Base-by-base conservation (phyloP, 2,329 filamentous ascomycete genomes). In the Fusarium sp. region DNA sequence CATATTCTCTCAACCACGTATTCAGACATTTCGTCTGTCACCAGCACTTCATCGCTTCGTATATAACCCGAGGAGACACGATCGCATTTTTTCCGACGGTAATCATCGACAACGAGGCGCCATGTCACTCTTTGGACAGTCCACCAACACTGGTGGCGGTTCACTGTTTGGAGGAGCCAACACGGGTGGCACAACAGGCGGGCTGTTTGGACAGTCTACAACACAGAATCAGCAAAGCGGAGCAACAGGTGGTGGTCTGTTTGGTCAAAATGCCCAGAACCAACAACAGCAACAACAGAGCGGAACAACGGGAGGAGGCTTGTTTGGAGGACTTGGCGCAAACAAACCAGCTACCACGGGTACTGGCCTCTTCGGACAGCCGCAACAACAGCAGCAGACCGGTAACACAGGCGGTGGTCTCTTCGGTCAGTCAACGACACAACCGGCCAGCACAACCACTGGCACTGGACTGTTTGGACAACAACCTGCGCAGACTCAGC, bases 71-170 rank as follows among this genome's bases (percentile, higher is more conserved):
- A 51, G 36, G 35, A 58, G 32, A 12, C 61, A 54, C 60, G 53
- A 54, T 50, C 62, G 48, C 26, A 3, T 30, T 39, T 12, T 57
- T 54, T n/a, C 39, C 55, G 41, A 48, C 48, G 14, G 38, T 28
- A 56, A 28, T 28, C 32, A 48, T 54, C 64, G 58, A 70, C 38
- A 63, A 42, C 67, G 61, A 69, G 56, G 60, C 63, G 72, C 63
- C 72, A 83, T 82, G 81, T 80, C 81, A 66, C 76, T 83, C 69
- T 83, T 84, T 63, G 81, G 81, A 63, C 78, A 80, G 74, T 57
- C 78, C 41, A 77, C 71, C 61, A 76, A 71, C 66, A 72, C 77
- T 44, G 63, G 74, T 66, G 74, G 72, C 56, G 64, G 72, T 70
- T 74, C 72, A 44, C 63, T 77, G 65, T 77, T 77, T 56, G 76